phyloP scores from a whole-genome alignment of 2,329 filamentous ascomycete genomes.

The Fusarium begoniae region DNA sequence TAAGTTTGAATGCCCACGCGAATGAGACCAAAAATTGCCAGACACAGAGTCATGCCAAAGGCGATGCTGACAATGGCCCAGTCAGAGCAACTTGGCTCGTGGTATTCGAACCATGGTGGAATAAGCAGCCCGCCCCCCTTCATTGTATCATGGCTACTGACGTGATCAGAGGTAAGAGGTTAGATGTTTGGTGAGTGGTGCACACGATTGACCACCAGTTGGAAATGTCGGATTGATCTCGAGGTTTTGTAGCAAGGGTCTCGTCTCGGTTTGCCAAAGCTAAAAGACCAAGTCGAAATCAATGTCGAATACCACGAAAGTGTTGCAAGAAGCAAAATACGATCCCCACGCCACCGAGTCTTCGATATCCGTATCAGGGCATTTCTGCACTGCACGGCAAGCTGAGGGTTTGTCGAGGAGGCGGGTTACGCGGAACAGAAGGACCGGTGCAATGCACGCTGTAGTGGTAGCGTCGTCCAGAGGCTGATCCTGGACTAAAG shows the following conservation, averaged over 20 bases:
- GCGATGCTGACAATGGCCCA: slow-evolving; percentile 49
- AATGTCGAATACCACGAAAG: background rate
- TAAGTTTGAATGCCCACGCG: slow-evolving; percentile 49
- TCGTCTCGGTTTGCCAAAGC: background rate
- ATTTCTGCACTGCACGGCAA: slow-evolving; percentile 1
- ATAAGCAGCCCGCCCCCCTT: slow-evolving; percentile 30
- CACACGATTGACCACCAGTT: background rate
- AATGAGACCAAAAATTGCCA: slow-evolving; percentile 47
- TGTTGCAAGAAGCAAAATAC: slow-evolving; percentile 22
- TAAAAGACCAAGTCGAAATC: background rate
- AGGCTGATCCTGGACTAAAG: slow-evolving; percentile 18
- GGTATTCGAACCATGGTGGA: slow-evolving; percentile 38
- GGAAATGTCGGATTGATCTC: background rate
- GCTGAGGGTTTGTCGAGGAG: slow-evolving; percentile 5
- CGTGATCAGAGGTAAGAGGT: background rate
- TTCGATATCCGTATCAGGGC: slow-evolving; percentile 11
- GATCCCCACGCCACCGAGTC: slow-evolving; percentile 1
- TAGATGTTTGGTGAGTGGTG: background rate
- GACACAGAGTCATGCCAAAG: slow-evolving; percentile 50
- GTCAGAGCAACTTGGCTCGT: slow-evolving; percentile 40
- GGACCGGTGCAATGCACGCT: slow-evolving; percentile 9
- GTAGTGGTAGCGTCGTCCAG: slow-evolving; percentile 15
- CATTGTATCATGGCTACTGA: slow-evolving; percentile 36
- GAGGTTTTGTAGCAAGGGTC: background rate
- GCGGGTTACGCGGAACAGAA: slow-evolving; percentile 21